Evolutionary conservation across 73 alveolate genomes (phyloP).

Genomic region (Urostyla sp.): DNA sequence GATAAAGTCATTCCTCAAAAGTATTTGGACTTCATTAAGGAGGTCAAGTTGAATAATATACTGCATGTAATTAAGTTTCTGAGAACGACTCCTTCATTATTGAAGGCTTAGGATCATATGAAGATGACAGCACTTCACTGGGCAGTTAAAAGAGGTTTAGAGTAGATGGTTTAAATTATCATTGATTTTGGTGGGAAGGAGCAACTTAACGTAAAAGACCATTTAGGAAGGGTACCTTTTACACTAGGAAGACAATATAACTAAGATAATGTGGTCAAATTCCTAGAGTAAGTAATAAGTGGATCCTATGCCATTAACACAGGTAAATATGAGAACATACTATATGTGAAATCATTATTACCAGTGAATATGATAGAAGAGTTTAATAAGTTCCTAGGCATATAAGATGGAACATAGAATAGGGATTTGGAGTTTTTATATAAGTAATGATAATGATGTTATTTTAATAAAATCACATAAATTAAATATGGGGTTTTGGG

Average conservation of each 20-base stretch:
- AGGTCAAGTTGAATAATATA: conserved; percentile 16
- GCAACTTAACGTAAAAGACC: not conserved
- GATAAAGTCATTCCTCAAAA: not conserved
- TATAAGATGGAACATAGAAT: too few species aligned
- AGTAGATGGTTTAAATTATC: conserved; percentile 9
- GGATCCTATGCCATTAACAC: conserved; percentile 19
- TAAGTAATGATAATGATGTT: too few species aligned
- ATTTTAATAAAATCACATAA: too few species aligned
- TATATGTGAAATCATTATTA: conserved; percentile 1
- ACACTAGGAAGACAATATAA: not conserved
- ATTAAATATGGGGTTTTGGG: too few species aligned
- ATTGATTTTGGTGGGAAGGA: conserved; percentile 28
- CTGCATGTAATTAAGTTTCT: not conserved
- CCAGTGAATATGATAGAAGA: conserved; percentile 36
- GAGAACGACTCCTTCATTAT: not conserved
- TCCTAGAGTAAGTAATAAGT: not conserved
- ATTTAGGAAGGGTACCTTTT: conserved; percentile 12
- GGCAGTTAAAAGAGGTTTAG: conserved; percentile 25
- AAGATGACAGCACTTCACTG: conserved; percentile 18
- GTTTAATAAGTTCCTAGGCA: conserved; percentile 41
- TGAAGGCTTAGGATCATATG: conserved; percentile 6
- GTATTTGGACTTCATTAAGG: conserved; percentile 11
- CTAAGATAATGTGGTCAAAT: not conserved
- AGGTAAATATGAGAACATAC: conserved; percentile 2
- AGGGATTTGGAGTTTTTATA: too few species aligned